Conservation (phyloP, 441 rosid species). For the Bruguiera hainesii region DNA sequence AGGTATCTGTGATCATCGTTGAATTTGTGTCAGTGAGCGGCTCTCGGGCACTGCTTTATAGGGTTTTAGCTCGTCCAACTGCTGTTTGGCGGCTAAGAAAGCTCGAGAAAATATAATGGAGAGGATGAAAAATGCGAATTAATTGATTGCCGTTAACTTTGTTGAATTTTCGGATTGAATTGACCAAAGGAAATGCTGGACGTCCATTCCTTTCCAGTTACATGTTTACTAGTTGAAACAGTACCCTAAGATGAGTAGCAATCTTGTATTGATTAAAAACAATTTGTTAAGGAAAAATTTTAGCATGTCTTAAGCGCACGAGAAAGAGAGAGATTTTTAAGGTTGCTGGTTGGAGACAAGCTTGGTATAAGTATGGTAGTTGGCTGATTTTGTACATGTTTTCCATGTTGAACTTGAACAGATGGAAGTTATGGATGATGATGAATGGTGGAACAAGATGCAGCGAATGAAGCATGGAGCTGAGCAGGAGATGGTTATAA, state of each 20-base stretch:
- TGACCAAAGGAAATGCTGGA: background rate
- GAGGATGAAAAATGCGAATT: background rate
- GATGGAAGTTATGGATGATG: constrained; percentile 81
- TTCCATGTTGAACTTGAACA: constrained; percentile 17
- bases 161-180: background rate
- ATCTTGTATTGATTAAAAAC: no score
- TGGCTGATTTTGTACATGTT: background rate
- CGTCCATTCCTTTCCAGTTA: background rate
- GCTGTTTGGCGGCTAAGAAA: background rate
- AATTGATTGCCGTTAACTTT: background rate
- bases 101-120: no score
- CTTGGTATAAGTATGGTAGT: background rate
- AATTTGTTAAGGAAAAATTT: no score
- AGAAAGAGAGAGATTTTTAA: no score
- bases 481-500: constrained; percentile 69
- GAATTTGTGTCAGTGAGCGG: background rate
- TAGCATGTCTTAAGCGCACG: no score
- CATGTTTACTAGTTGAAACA: no score
- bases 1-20: constrained; percentile 40
- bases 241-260: no score
- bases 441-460: constrained; percentile 81
- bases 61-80: constrained; percentile 9
- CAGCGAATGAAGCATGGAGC: constrained; percentile 56
- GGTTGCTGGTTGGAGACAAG: no score
- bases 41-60: background rate